A percentile compares a stretch with the other conserved stretches of the same genome.
Conservation (phyloP, 163 green algal genomes). For the Coccomyxa subellipsoidea region DNA sequence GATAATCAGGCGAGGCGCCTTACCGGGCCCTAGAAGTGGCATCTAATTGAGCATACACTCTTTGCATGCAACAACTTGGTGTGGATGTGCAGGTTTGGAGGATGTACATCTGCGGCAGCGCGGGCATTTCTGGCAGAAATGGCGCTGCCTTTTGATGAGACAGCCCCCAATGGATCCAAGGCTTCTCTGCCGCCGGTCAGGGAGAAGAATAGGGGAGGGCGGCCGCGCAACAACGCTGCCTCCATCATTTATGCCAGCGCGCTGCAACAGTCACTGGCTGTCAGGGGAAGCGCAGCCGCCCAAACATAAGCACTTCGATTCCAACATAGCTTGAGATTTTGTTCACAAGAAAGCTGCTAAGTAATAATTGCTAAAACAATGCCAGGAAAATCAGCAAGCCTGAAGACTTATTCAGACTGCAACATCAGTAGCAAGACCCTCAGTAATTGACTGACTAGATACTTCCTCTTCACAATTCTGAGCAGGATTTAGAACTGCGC, state of each 20-base stretch:
- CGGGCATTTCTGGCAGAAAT: background rate
- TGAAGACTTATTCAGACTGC: too few relatives aligned
- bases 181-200: background rate
- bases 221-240: conserved; percentile 5
- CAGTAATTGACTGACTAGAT: too few relatives aligned
- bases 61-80: background rate
- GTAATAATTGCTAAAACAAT: too few relatives aligned
- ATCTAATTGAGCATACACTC: too few relatives aligned
- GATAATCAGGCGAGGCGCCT: too few relatives aligned
- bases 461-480: too few relatives aligned
- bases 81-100: background rate
- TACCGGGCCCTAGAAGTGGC: too few relatives aligned
- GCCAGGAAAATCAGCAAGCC: too few relatives aligned
- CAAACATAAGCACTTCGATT: background rate
- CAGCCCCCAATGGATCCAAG: background rate
- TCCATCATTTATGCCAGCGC: conserved; percentile 4
- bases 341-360: too few relatives aligned
- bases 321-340: background rate
- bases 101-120: background rate
- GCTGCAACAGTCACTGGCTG: background rate
- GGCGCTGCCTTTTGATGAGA: background rate
- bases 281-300: background rate
- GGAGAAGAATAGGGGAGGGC: background rate
- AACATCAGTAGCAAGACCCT: too few relatives aligned
- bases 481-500: too few relatives aligned